Conservation (phyloP, 179 eudicot genomes). For the Gypsophila paniculata region DNA sequence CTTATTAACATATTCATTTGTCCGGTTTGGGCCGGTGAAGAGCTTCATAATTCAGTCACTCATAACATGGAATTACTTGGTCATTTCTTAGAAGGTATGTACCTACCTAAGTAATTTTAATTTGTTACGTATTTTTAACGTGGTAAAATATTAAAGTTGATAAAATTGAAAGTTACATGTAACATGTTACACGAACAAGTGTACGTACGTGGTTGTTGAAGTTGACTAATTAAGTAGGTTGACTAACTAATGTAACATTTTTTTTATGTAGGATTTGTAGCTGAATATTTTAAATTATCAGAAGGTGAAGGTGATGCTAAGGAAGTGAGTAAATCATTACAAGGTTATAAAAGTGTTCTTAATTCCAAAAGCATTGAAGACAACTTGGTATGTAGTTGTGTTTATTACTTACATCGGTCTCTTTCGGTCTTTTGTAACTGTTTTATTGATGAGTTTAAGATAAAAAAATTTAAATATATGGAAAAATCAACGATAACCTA, state of each 20-base stretch:
- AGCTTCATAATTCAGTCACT: constrained; percentile 41
- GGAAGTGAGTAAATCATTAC: constrained; percentile 31
- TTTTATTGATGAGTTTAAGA: too few species aligned
- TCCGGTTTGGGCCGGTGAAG: constrained; percentile 68
- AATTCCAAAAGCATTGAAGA: constrained; percentile 53
- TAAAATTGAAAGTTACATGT: background rate
- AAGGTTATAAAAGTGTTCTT: constrained; percentile 45
- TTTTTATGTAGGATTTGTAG: constrained; percentile 37
- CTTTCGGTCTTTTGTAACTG: too few species aligned
- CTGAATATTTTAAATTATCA: constrained; percentile 32
- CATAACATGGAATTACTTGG: constrained; percentile 55
- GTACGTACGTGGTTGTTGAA: background rate
- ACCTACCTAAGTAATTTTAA: background rate
- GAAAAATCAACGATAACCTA: too few species aligned
- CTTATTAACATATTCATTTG: constrained; percentile 32
- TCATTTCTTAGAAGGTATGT: constrained; percentile 49
- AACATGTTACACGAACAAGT: background rate
- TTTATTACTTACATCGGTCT: too few species aligned
- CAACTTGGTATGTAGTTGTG: constrained; percentile 32
- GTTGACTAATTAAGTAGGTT: background rate
- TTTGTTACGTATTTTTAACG: too few species aligned
- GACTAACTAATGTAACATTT: background rate
- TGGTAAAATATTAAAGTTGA: background rate
- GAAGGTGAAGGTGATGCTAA: constrained; percentile 22
- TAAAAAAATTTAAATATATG: too few species aligned